A percentile compares a stretch with the other conserved stretches of the same genome.
These are phyloP conservation scores for Cladosporium phlei DNA, from an alignment of 2,329 filamentous ascomycete genomes.

Conservation along the genomic window DNA sequence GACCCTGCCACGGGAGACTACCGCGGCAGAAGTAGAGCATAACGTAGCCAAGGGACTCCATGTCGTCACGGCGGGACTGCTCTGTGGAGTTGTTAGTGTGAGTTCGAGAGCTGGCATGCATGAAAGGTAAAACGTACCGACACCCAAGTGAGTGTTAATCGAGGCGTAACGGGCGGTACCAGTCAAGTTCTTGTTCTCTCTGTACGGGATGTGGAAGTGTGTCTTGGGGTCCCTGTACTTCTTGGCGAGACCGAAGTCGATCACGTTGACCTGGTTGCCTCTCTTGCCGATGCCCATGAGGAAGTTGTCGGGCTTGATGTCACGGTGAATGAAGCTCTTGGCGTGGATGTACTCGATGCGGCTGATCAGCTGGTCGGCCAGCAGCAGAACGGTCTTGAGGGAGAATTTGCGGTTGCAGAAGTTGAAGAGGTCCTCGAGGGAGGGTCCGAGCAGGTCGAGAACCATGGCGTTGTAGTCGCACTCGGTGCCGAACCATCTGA, in stretches of 20 bases:
- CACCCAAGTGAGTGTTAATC: slow-evolving; percentile 97
- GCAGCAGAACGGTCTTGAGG: slow-evolving; percentile 91
- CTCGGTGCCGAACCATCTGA: slow-evolving; percentile 98
- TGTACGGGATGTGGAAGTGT: slow-evolving; percentile 98
- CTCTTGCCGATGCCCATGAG: slow-evolving; percentile 99
- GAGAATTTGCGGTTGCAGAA: slow-evolving; percentile 99
- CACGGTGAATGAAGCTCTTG: slow-evolving; percentile 98
- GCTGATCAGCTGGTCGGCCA: slow-evolving; percentile 97
- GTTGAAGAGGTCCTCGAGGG: slow-evolving; percentile 98
- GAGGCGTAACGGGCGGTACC: slow-evolving; percentile 97
- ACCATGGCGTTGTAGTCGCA: slow-evolving; percentile 99
- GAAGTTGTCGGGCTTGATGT: slow-evolving; percentile 99
- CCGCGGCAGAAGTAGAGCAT: slow-evolving; percentile 99
- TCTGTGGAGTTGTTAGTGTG: slow-evolving; percentile 47
- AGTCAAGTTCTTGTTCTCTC: slow-evolving; percentile 99
- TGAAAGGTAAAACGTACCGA: slow-evolving; percentile 55
- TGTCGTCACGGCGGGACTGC: slow-evolving; percentile 97
- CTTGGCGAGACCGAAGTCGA: slow-evolving; percentile 98
- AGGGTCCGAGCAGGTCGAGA: slow-evolving; percentile 89
- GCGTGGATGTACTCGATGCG: slow-evolving; percentile 99
- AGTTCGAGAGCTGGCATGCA: not conserved
- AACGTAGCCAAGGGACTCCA: slow-evolving; percentile 98
- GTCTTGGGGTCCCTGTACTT: slow-evolving; percentile 99
- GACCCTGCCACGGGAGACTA: slow-evolving; percentile 95
- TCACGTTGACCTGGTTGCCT: slow-evolving; percentile 98